These are phyloP conservation scores for Ensete glaucum DNA, from an alignment of 176 grass and related monocot species.

Conservation along the genomic window DNA sequence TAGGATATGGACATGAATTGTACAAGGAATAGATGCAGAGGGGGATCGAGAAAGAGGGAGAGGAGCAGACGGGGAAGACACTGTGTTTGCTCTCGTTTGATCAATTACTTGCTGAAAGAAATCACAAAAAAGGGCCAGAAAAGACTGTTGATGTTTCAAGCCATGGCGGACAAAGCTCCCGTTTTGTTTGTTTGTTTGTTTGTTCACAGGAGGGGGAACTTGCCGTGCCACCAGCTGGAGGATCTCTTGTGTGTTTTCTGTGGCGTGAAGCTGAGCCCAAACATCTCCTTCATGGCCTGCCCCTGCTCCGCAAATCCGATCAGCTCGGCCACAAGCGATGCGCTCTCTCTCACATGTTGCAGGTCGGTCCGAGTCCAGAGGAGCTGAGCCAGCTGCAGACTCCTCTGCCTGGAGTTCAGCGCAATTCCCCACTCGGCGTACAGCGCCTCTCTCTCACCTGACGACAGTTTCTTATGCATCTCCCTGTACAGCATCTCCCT, in stretches of 20 bases:
- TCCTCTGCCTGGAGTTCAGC: slow-evolving; percentile 56
- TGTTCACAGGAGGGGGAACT: slow-evolving; percentile 10
- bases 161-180: not conserved
- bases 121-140: not conserved
- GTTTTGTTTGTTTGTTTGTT: not conserved
- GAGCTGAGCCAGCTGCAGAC: slow-evolving; percentile 43
- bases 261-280: slow-evolving; percentile 58
- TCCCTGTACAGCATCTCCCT: slow-evolving; percentile 78
- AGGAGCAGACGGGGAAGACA: no score
- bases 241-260: slow-evolving; percentile 33
- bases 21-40: no score
- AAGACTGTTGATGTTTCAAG: not conserved
- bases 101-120: no score
- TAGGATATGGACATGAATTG: no score
- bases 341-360: slow-evolving; percentile 77
- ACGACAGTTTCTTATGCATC: slow-evolving; percentile 60
- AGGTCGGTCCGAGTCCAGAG: slow-evolving; percentile 65
- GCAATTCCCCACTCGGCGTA: slow-evolving; percentile 69
- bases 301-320: slow-evolving; percentile 49
- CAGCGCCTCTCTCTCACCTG: slow-evolving; percentile 51
- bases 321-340: slow-evolving; percentile 51
- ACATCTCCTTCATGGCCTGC: slow-evolving; percentile 69
- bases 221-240: slow-evolving; percentile 37
- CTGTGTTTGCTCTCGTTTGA: no score
- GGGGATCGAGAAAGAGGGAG: no score